Conservation (phyloP, 2,329 filamentous ascomycete genomes). For the Cytospora schulzeri region DNA sequence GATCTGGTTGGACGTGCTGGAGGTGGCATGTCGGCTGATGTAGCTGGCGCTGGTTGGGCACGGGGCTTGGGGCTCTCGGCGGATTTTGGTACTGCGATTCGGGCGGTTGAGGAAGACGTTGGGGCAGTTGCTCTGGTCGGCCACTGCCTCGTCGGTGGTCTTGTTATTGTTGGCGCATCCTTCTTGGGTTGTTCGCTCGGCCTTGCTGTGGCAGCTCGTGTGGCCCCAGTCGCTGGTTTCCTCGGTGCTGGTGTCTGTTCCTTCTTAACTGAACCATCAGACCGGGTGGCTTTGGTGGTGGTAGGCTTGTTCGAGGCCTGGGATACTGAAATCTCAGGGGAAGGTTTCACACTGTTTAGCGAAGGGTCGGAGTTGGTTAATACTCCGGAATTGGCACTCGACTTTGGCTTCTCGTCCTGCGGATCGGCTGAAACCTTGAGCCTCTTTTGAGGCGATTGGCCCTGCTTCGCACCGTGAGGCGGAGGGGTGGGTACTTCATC, state of each 20-base stretch:
- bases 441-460: constrained; percentile 38
- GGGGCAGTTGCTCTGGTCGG: constrained; percentile 21
- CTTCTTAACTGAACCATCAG: constrained; percentile 12
- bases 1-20: constrained; percentile 20
- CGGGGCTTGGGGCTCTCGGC: constrained; percentile 14
- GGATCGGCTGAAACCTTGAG: constrained; percentile 29
- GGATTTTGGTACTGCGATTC: constrained; percentile 7
- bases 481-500: constrained; percentile 40
- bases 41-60: neutral
- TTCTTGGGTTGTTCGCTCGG: constrained; percentile 9
- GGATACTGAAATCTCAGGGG: constrained; percentile 18
- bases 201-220: neutral
- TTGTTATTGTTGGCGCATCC: constrained; percentile 7
- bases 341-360: constrained; percentile 30
- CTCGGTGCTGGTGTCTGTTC: constrained; percentile 18
- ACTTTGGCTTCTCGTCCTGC: constrained; percentile 17
- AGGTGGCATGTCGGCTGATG: constrained; percentile 25
- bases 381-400: constrained; percentile 28
- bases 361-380: constrained; percentile 32
- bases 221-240: constrained; percentile 7
- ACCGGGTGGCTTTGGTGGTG: constrained; percentile 5
- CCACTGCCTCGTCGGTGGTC: constrained; percentile 16
- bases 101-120: constrained; percentile 17
- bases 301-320: constrained; percentile 23
- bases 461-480: constrained; percentile 35